phyloP scores from a whole-genome alignment of 1,284 basidiomycete species.

The Rhodotorula mucilaginosa region DNA sequence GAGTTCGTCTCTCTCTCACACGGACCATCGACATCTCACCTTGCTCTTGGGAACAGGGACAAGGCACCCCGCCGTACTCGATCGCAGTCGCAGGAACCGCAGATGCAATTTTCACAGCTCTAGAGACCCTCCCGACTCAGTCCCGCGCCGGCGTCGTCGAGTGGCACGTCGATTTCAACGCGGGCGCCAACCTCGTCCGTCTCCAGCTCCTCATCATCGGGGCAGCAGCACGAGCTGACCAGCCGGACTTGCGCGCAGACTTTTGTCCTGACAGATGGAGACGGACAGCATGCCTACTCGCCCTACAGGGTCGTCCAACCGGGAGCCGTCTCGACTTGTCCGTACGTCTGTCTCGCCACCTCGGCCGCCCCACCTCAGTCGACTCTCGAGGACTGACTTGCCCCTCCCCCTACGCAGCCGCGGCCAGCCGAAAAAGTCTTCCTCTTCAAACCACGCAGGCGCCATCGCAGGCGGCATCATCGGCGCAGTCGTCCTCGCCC shows the following conservation, averaged over 20 bases:
- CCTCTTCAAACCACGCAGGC: background rate
- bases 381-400: no score
- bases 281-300: conserved; percentile 9
- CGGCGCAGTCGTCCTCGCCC: conserved; percentile 9
- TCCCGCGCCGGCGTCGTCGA: background rate
- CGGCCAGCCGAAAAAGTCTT: background rate
- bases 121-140: conserved; percentile 21
- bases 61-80: conserved; percentile 24
- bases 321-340: conserved; percentile 15
- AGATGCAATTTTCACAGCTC: conserved; percentile 1
- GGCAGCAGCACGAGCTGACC: no score
- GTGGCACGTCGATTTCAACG: conserved; percentile 23
- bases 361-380: rapidly evolving
- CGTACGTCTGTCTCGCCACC: conserved; percentile 5
- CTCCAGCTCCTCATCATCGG: no score
- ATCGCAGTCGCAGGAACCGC: conserved; percentile 19
- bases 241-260: background rate
- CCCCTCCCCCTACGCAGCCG: background rate
- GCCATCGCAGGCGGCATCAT: conserved; percentile 24
- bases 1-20: no score
- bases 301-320: conserved; percentile 25
- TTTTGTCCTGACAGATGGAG: conserved; percentile 15
- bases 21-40: background rate
- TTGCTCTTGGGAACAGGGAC: conserved; percentile 16
- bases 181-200: conserved; percentile 31